Evolutionary conservation across 2,329 filamentous ascomycete species (phyloP), one percentile per base, ranked within the genome.

Genomic region (Stylonectria norvegica): DNA sequence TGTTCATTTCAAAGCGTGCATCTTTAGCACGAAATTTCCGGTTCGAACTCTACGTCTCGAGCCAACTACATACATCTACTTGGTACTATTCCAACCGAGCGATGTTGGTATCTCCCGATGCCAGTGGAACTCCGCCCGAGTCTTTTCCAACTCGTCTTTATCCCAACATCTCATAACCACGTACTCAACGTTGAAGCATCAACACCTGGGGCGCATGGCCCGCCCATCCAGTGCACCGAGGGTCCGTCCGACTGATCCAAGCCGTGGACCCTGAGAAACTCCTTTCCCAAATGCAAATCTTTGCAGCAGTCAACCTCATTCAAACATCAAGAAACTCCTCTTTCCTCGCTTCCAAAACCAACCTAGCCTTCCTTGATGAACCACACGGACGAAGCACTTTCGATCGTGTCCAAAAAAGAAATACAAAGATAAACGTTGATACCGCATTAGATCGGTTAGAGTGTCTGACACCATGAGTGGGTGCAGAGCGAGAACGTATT

Each of bases 341-440:
- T 46, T 50, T 48, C 44, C 53, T 43, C 28, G 8, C 22, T 18
- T 32, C 37, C 25, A 36, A 20, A 33, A 32, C 48, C 48, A 32
- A 32, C 42, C 37, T n/a, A 36, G 38, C 30, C 23, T 8, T 23
- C 22, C 19, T 15, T n/a, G 19, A 37, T 9, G 23, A 32, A 35
- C n/a, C 43, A 36, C 53, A 43, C 54, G 54, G 47, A 51, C 36
- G 54, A 57, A 57, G 54, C 54, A 52, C 54, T 57, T 57, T 57
- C 54, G 47, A 57, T 56, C 54, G 49, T 47, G 42, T 43, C 20
- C n/a, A n/a, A n/a, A n/a, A n/a, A 22, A 22, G 5, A 34, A 34
- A n/a, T n/a, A 34, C n/a, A 34, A 35, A 19, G 33, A 14, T 22
- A 12, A 35, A 35, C 20, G 7, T 32, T 5, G 16, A 16, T 15